phyloP scores from a whole-genome alignment of 495 filamentous ascomycete species.

The Hypoxylon lienhwacheense region DNA sequence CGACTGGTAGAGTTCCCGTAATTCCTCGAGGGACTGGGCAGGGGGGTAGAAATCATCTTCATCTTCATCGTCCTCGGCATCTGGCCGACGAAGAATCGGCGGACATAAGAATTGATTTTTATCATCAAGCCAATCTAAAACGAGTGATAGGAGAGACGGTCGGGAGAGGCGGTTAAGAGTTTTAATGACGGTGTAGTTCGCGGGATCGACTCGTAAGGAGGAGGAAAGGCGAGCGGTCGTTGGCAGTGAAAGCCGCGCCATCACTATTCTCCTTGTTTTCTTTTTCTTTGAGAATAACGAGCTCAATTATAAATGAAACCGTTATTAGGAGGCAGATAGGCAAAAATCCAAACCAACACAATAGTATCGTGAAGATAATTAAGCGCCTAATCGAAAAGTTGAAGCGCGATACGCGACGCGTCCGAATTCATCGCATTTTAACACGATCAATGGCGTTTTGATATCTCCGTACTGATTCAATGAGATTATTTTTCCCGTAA shows the following conservation, averaged over 20 bases:
- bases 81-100: conserved; percentile 52
- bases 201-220: conserved; percentile 61
- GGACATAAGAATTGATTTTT: conserved; percentile 58
- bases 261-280: conserved; percentile 12
- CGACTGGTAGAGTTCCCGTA: conserved; percentile 62
- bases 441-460: background rate
- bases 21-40: conserved; percentile 60
- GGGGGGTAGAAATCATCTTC: conserved; percentile 62
- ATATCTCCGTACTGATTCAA: no score
- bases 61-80: conserved; percentile 51
- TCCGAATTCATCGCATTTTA: conserved; percentile 2
- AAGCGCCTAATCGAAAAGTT: no score
- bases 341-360: no score
- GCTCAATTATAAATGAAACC: background rate
- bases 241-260: conserved; percentile 50
- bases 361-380: no score
- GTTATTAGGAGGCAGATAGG: background rate
- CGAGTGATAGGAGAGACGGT: conserved; percentile 67
- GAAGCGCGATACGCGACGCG: conserved; percentile 34
- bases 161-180: conserved; percentile 70
- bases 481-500: no score
- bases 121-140: conserved; percentile 72
- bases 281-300: background rate
- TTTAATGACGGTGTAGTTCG: conserved; percentile 64
- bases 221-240: conserved; percentile 52